Conservation (phyloP, 768 basidiomycete species). For the Hericium coralloides region DNA sequence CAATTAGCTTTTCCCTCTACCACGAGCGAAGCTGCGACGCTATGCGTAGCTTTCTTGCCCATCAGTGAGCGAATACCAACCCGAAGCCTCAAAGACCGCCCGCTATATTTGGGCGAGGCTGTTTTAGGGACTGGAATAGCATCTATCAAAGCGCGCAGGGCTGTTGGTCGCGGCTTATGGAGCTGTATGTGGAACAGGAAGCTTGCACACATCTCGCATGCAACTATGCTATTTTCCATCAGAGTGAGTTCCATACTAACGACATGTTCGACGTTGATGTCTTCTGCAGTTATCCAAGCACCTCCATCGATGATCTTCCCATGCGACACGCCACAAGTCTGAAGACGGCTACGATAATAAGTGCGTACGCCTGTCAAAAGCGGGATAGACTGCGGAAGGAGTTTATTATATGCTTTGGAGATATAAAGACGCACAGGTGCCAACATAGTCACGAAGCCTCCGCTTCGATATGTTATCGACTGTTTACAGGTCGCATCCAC, state of each 20-base stretch:
- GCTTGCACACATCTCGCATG: too few species aligned
- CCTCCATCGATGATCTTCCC: neutral
- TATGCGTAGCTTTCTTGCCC: too few species aligned
- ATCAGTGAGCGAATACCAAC: too few species aligned
- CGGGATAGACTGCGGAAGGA: neutral
- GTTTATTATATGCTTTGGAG: neutral
- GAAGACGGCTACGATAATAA: neutral
- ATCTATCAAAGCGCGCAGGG: too few species aligned
- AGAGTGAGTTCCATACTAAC: neutral
- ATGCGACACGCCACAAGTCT: too few species aligned
- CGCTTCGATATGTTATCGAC: neutral
- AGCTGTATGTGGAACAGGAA: too few species aligned
- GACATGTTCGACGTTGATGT: neutral
- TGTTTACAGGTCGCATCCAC: neutral
- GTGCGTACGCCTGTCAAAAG: neutral
- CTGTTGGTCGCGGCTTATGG: too few species aligned
- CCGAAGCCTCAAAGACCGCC: too few species aligned
- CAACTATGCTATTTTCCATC: conserved; percentile 20
- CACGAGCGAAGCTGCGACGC: too few species aligned
- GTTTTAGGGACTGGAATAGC: too few species aligned
- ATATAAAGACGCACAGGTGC: neutral
- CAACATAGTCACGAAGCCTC: neutral
- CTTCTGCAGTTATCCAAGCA: neutral
- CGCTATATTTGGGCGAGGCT: too few species aligned
- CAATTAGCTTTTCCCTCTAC: too few species aligned